Base-by-base conservation (phyloP, 2,329 filamentous ascomycete genomes). In the Colletotrichum destructivum region DNA sequence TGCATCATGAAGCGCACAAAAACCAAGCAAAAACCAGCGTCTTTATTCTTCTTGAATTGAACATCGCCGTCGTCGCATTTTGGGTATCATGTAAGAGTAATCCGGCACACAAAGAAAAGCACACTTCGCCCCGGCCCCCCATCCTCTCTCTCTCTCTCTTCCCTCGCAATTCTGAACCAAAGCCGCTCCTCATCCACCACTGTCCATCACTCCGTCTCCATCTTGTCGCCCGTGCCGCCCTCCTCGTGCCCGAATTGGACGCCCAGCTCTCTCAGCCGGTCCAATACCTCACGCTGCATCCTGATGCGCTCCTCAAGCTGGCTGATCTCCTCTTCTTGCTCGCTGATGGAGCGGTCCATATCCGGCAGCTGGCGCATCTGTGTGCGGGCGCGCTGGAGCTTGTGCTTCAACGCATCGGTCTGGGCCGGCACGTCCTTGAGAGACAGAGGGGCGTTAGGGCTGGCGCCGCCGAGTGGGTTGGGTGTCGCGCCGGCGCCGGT, bases 351-450 rank as follows among this genome's bases (percentile, higher is more conserved):
- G 64, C 93, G 87, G 21, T 89, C 84, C 79, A 96, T 89, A 81
- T 95, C 93, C 12, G 92, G 92, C 75, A 96, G 81, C 38, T 85
- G 84, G 77, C 87, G 86, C 63, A 95, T 85, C 75, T 91, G 89
- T 44, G 86, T 87, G 61, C 93, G 88, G 61, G 95, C 95, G 75
- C 92, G 92, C 80, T 95, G 92, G 70, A 98, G 89, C 82, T 94
- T 94, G 82, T 95, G 91, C 82, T 94, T 95, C 76, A 98, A 86
- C 46, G 89, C 88, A 78, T 94, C 93, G 1, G 94, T 93, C 46
- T 94, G 94, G 2, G 91, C 89, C 2, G 93, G 90, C 18, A 98
- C 89, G 76, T 97, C 93, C 80, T 97, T 97, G 73, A 88, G 85
- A 18, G 82, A 84, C 52, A 86, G 81, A 76, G 78, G 78, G 78